phyloP scores from a whole-genome alignment of 2,329 filamentous ascomycete genomes.

The Colletotrichum costaricense region DNA sequence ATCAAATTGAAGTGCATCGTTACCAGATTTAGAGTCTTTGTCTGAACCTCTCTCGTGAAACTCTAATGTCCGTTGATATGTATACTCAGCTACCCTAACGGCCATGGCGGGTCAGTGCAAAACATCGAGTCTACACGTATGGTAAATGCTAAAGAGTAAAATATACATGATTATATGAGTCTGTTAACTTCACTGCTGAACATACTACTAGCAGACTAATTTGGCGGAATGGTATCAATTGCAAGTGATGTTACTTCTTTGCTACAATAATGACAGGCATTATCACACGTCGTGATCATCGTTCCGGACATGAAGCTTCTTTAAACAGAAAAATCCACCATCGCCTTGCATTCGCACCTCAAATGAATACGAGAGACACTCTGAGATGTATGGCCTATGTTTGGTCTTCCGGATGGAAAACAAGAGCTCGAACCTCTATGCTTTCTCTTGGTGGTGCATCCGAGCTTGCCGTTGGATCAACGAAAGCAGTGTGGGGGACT shows the following conservation, averaged over 20 bases:
- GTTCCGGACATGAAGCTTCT: background rate
- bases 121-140: too few species aligned
- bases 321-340: background rate
- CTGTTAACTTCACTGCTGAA: too few species aligned
- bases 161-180: too few species aligned
- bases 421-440: slow-evolving; percentile 66
- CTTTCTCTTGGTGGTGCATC: slow-evolving; percentile 65
- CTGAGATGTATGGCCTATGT: background rate
- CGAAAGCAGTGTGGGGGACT: slow-evolving; percentile 68
- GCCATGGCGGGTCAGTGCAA: too few species aligned
- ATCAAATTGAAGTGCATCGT: background rate
- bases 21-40: background rate
- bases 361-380: background rate
- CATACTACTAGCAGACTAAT: too few species aligned
- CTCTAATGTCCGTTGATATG: too few species aligned
- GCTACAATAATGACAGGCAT: background rate
- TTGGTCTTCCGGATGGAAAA: slow-evolving; percentile 58
- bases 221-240: too few species aligned
- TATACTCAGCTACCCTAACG: too few species aligned
- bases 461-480: slow-evolving; percentile 53
- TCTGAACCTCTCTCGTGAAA: background rate
- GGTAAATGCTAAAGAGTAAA: too few species aligned
- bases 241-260: too few species aligned
- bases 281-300: background rate
- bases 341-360: background rate